A percentile compares a stretch with the other conserved stretches of the same genome.
Conservation (phyloP, 306 rosid genomes). For the Casuarina equisetifolia region DNA sequence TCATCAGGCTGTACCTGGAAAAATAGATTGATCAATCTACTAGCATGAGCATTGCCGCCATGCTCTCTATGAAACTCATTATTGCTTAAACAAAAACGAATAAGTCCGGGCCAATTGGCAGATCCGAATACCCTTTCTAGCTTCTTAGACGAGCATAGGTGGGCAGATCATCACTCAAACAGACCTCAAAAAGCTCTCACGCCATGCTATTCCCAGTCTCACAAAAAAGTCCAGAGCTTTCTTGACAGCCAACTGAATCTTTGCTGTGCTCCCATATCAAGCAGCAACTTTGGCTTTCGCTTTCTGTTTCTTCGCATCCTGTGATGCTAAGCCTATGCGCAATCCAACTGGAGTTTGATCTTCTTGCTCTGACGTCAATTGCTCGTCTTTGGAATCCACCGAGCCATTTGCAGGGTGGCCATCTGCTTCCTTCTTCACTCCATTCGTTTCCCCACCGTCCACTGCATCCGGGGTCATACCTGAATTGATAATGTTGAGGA, state of each 20-base stretch:
- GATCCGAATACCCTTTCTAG: slow-evolving; percentile 21
- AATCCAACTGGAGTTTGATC: slow-evolving; percentile 75
- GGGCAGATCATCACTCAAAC: slow-evolving; percentile 30
- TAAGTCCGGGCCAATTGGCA: neutral
- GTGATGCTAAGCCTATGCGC: slow-evolving; percentile 73
- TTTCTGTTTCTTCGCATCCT: slow-evolving; percentile 80
- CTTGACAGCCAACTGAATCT: slow-evolving; percentile 27
- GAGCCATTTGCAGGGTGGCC: slow-evolving; percentile 34
- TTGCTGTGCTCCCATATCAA: slow-evolving; percentile 43
- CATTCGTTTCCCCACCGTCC: slow-evolving; percentile 52
- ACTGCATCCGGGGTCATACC: slow-evolving; percentile 49
- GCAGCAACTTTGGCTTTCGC: slow-evolving; percentile 63
- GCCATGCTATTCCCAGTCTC: slow-evolving; percentile 18
- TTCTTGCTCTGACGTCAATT: slow-evolving; percentile 36
- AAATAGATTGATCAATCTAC: neutral
- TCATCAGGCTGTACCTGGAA: neutral
- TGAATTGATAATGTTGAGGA: slow-evolving; percentile 72
- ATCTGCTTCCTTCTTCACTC: slow-evolving; percentile 42
- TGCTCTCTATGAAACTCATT: slow-evolving; percentile 17
- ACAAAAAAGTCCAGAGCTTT: slow-evolving; percentile 27
- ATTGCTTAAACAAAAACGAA: slow-evolving; percentile 16
- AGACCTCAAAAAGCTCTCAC: slow-evolving; percentile 23
- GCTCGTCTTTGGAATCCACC: slow-evolving; percentile 34
- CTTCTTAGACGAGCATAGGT: slow-evolving; percentile 17
- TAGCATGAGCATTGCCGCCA: neutral